A percentile compares a stretch with the other conserved stretches of the same genome.
Evolutionary conservation across 2,329 filamentous ascomycete genomes (phyloP).

Genomic region (Hymenoscyphus albidus): DNA sequence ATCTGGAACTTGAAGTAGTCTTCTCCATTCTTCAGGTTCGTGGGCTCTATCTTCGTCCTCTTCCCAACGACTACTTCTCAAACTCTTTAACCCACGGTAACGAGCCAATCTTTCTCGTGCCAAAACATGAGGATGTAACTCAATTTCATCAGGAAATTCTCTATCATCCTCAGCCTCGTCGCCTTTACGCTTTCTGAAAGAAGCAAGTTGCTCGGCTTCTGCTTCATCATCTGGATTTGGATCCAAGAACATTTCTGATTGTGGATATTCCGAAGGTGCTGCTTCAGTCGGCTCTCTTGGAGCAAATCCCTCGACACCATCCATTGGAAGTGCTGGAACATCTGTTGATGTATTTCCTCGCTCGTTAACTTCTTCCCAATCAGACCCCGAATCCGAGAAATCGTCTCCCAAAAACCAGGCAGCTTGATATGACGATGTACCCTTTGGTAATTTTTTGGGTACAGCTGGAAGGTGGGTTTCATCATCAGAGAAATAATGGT

Average conservation of each 20-base stretch:
- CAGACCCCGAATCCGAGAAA: slow-evolving; percentile 76
- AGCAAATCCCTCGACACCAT: slow-evolving; percentile 71
- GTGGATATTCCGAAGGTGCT: slow-evolving; percentile 83
- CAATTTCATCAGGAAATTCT: slow-evolving; percentile 96
- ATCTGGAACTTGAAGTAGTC: slow-evolving; percentile 81
- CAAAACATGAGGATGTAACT: slow-evolving; percentile 81
- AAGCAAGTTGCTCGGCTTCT: slow-evolving; percentile 70
- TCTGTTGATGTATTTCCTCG: slow-evolving; percentile 52
- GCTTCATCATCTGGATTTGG: slow-evolving; percentile 78
- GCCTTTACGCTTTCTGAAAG: slow-evolving; percentile 73
- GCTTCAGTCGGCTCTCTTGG: slow-evolving; percentile 68
- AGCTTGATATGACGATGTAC: slow-evolving; percentile 90
- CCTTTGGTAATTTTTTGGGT: slow-evolving; percentile 77
- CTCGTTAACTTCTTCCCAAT: slow-evolving; percentile 68
- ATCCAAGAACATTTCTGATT: slow-evolving; percentile 85
- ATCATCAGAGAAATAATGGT: slow-evolving; percentile 96
- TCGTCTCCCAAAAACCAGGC: slow-evolving; percentile 84
- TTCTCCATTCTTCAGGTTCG: slow-evolving; percentile 85
- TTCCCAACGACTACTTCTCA: slow-evolving; percentile 85
- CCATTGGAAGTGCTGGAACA: slow-evolving; percentile 66
- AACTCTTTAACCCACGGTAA: slow-evolving; percentile 88
- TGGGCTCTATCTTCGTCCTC: slow-evolving; percentile 80
- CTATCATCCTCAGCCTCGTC: slow-evolving; percentile 84
- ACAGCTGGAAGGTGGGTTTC: slow-evolving; percentile 57
- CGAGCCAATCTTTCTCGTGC: slow-evolving; percentile 80